Base-by-base conservation (phyloP, 1,284 basidiomycete genomes). In the Apiotrichum montevideense region DNA sequence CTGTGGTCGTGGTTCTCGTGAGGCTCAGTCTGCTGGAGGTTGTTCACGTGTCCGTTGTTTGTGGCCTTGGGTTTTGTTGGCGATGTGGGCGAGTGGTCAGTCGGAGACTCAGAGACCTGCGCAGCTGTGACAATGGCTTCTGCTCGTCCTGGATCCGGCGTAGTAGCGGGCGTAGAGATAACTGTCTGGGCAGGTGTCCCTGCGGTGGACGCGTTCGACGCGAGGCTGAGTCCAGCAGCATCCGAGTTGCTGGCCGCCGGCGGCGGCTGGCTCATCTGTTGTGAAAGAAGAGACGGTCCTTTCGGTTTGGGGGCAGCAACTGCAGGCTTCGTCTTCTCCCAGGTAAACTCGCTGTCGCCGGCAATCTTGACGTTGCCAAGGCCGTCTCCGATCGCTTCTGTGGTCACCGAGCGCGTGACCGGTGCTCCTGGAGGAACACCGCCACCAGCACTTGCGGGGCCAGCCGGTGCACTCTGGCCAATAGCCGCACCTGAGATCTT, bases 241-340 rank as follows among this genome's bases (percentile, higher is more conserved):
- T 43, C 40, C 61, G 51, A 56, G 52, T 58, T 53, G 6, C n/a
- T 42, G 41, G 64, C 60, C 0, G 66, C 65, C 6, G 55, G 61
- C 34, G 66, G 66, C n/a, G 56, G 69, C 51, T 39, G 84, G 81
- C 35, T 86, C 85, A 77, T 64, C 67, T 89, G 87, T 67, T 91
- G 87, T 0, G 88, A 86, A 7, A 95, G 81, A 21, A 94, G 75
- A 1, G 89, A 92, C 1, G 88, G 89, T 0, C 87, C 90, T 41
- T 40, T 76, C 68, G 35, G 78, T 61, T 59, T 78, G 61, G 54
- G 69, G 63, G 61, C 78, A 59, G 46, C 46, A 1, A 61, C 62
- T 1, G 69, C 62, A 42, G 78, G 71, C 2, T 76, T 75, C 21
- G 79, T 77, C 76, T 82, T 84, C 69, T 84, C 83, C 63, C 83